Evolutionary conservation across 371 early-diverging fungal species (phyloP).

Genomic region (Lichtheimia corymbifera): DNA sequence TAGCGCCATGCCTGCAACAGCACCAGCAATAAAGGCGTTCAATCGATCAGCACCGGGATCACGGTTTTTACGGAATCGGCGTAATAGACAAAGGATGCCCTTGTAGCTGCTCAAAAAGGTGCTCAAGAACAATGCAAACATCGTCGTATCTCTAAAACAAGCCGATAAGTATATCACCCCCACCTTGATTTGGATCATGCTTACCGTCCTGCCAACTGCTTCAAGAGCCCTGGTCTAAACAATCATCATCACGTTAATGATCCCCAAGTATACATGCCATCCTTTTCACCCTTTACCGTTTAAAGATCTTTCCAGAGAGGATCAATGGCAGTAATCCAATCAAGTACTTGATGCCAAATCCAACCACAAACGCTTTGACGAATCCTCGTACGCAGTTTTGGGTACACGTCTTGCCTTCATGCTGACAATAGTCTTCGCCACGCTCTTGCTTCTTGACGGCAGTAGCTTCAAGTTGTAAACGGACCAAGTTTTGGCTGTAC

Average conservation of each 20-base stretch:
- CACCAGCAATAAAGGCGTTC: constrained; percentile 80
- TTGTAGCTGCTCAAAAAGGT: constrained; percentile 80
- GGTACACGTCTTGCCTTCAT: constrained; percentile 74
- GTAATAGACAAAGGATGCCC: constrained; percentile 71
- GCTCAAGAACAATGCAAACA: constrained; percentile 83
- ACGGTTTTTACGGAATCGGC: constrained; percentile 37
- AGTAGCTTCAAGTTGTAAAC: constrained; percentile 49
- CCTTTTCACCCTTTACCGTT: constrained; percentile 41
- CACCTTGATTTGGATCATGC: not conserved
- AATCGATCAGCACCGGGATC: constrained; percentile 56
- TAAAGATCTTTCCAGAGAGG: constrained; percentile 65
- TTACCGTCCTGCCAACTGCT: constrained; percentile 12
- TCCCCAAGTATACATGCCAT: not conserved
- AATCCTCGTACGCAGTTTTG: constrained; percentile 77
- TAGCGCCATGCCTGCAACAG: constrained; percentile 72
- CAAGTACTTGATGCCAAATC: constrained; percentile 74
- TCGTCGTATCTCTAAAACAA: constrained; percentile 63
- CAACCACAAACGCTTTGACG: constrained; percentile 71
- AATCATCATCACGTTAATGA: not conserved
- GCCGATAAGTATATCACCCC: not conserved
- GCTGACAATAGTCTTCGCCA: constrained; percentile 55
- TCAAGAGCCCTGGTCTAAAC: constrained; percentile 6
- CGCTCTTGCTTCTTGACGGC: constrained; percentile 17
- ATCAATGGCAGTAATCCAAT: constrained; percentile 71
- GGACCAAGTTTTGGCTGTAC: constrained; percentile 61